Conservation (phyloP, 179 eudicot genomes). For the Silene vulgaris region DNA sequence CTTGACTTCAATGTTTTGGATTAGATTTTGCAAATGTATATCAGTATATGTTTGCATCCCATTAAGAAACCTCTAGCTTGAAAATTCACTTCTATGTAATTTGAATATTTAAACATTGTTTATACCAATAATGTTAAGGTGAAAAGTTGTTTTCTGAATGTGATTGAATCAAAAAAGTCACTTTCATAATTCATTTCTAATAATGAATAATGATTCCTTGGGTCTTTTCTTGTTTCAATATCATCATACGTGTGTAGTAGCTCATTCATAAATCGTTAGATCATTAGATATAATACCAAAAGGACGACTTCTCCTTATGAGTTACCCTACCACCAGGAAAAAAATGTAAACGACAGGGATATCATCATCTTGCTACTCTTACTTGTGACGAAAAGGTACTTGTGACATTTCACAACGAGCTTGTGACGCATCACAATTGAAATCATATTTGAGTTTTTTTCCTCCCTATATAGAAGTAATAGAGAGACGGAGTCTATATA, state of each 20-base stretch:
- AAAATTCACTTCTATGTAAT: background rate
- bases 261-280: background rate
- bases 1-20: constrained; percentile 10
- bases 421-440: no score
- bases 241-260: background rate
- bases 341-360: no score
- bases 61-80: constrained; percentile 11
- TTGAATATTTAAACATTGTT: constrained; percentile 4
- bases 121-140: constrained; percentile 6
- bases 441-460: no score
- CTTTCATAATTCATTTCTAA: constrained; percentile 6
- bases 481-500: no score
- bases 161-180: constrained; percentile 23
- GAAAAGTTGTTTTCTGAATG: constrained; percentile 15
- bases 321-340: no score
- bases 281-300: no score
- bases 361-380: no score
- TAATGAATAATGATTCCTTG: background rate
- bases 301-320: no score
- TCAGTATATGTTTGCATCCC: background rate
- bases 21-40: background rate
- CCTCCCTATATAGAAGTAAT: no score
- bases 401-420: no score
- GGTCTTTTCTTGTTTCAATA: background rate
- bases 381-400: no score